phyloP scores from a whole-genome alignment of 1,284 basidiomycete genomes.

The Apiotrichum porosum region DNA sequence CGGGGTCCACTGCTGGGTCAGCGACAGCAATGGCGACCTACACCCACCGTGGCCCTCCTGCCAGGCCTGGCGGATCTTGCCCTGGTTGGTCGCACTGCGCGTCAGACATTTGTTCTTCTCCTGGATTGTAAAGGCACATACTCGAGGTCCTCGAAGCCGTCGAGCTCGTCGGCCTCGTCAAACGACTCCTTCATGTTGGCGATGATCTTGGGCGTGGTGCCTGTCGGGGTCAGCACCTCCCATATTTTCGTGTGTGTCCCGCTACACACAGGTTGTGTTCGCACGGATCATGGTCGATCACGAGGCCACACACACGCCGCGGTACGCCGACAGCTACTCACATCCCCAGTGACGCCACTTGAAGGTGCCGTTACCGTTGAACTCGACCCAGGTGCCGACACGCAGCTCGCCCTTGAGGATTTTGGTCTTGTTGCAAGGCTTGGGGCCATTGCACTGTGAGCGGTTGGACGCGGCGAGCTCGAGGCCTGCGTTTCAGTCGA shows the following conservation, averaged over 20 bases:
- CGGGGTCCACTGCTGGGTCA: conserved; percentile 57
- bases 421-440: conserved; percentile 71
- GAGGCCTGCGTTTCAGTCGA: conserved; percentile 52
- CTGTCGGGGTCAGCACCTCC: too few species aligned
- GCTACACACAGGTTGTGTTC: too few species aligned
- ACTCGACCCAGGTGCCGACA: conserved; percentile 69
- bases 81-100: too few species aligned
- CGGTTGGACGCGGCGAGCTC: conserved; percentile 56
- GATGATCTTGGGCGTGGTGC: conserved; percentile 64
- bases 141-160: conserved; percentile 48
- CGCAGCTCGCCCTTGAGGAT: conserved; percentile 70
- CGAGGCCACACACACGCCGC: too few species aligned
- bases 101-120: conserved; percentile 44
- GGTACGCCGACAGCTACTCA: conserved; percentile 29
- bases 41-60: conserved; percentile 56
- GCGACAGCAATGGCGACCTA: neutral
- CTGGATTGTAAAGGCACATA: too few species aligned
- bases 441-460: conserved; percentile 77
- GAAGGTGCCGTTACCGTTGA: conserved; percentile 66
- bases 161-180: conserved; percentile 55
- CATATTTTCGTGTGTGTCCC: too few species aligned
- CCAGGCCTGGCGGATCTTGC: conserved; percentile 62
- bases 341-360: conserved; percentile 48
- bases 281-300: too few species aligned
- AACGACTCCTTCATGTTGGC: conserved; percentile 66